Percentiles rank a stretch among this genome's conserved stretches.
Evolutionary conservation across 139 green algal genomes (phyloP).

Genomic region (Helicosporidium sp.): DNA sequence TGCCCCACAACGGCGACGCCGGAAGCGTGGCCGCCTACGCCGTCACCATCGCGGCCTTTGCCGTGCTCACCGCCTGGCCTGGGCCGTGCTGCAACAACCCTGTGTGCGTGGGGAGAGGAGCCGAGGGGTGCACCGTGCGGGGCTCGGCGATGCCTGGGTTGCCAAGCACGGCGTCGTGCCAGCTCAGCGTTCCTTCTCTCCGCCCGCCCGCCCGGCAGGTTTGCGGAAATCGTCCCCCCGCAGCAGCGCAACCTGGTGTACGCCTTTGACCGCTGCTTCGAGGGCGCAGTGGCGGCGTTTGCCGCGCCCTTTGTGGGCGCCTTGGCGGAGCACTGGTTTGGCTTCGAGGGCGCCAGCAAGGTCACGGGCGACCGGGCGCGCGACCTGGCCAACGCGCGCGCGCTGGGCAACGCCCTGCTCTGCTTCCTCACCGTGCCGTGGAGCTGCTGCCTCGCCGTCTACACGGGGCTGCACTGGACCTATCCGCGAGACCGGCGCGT

Average conservation of each 20-base stretch:
- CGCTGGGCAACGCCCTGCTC: constrained; percentile 18
- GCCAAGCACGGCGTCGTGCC: too few species aligned
- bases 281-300: constrained; percentile 24
- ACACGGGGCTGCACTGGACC: constrained; percentile 27
- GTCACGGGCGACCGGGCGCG: constrained; percentile 3
- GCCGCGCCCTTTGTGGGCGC: constrained; percentile 34
- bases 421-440: constrained; percentile 17
- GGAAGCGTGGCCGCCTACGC: constrained; percentile 12
- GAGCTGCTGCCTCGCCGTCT: constrained; percentile 23
- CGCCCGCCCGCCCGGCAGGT: too few species aligned
- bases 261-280: constrained; percentile 54
- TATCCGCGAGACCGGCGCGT: constrained; percentile 20
- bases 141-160: neutral
- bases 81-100: constrained; percentile 13
- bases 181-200: too few species aligned
- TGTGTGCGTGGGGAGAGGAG: neutral
- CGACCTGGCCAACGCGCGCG: constrained; percentile 14
- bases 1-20: constrained; percentile 1
- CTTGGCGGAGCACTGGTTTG: constrained; percentile 29
- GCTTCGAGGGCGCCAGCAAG: constrained; percentile 24
- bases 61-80: constrained; percentile 15
- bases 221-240: constrained; percentile 57
- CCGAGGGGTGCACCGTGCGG: neutral
- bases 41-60: constrained; percentile 16
- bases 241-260: constrained; percentile 51